Evolutionary conservation across 306 rosid genomes (phyloP), one percentile per base, ranked within the genome.

Genomic region (Prunus salicina): DNA sequence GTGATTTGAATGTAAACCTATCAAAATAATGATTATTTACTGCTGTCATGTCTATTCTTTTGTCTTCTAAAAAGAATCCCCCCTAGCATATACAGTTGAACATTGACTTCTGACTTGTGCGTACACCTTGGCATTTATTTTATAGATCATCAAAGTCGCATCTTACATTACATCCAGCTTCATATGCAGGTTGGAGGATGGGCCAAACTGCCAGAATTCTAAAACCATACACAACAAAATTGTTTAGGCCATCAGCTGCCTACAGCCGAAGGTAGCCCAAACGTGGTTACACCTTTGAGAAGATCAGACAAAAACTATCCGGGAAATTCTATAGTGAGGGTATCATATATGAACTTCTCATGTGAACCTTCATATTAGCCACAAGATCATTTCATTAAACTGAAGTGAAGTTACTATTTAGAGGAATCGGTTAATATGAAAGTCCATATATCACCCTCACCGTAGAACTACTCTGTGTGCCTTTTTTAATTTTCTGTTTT

Each of bases 321-420:
- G 30, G 0, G 3, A 28, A 28, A 28, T 28, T 28, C 30, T 28
- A 28, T 3, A 28, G 0, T 2, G 32, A 34, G 0, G 2, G 41
- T 5, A 1, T 1, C 1, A 5, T 32, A 32, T 32, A 32, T 5
- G 1, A 1, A 32, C 1, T 32, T 5, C 1, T 32, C 1, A 5
- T 32, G 38, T 32, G 34, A 0, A 32, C 0, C 0, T 30, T 30
- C 34, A 4, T 30, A 30, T 30, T 30, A 5, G 7, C 0, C 2
- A 1, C 0, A 34, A 34, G 0, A 6, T 34, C 1, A 34, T 34
- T 34, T 34, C 0, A 34, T 34, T 34, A 34, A 34, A 34, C 8
- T 30, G 5, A 34, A 34, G 8, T 34, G 2, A 6, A 34, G 0
- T 6, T 34, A 34, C 8, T 5, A 6, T 34, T 34, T 0, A 0